phyloP scores from a whole-genome alignment of 495 filamentous ascomycete species.

The Xylaria grammica region DNA sequence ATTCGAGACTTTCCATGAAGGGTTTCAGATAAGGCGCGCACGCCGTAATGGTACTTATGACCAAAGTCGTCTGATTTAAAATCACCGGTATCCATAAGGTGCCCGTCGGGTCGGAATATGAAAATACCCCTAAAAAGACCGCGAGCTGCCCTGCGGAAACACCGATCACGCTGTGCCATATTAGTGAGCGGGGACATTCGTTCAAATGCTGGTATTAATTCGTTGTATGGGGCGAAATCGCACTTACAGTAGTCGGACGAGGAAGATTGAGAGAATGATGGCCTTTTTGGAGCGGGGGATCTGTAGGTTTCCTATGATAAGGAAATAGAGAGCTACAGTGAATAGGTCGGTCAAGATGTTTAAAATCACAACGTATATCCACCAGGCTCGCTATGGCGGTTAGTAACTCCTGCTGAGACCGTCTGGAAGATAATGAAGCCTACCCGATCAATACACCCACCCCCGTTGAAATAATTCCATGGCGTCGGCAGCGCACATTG shows the following conservation, averaged over 20 bases:
- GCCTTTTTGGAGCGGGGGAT: constrained; percentile 40
- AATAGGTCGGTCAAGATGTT: constrained; percentile 47
- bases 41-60: constrained; percentile 47
- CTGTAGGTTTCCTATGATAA: constrained; percentile 44
- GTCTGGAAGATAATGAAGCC: constrained; percentile 1
- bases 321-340: constrained; percentile 40
- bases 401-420: neutral
- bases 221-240: neutral
- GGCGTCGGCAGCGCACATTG: constrained; percentile 45
- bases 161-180: neutral
- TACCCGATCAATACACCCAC: constrained; percentile 45
- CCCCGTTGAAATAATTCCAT: constrained; percentile 43
- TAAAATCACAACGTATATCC: constrained; percentile 42
- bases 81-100: constrained; percentile 40
- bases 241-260: constrained; percentile 45
- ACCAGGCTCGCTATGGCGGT: constrained; percentile 40
- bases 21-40: constrained; percentile 55
- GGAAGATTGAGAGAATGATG: constrained; percentile 40
- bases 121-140: constrained; percentile 27
- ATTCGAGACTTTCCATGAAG: constrained; percentile 50
- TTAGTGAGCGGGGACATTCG: constrained; percentile 37
- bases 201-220: neutral
- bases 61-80: constrained; percentile 44
- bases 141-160: constrained; percentile 37
- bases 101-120: constrained; percentile 29